These are phyloP conservation scores for Xylariales sp. DNA, from an alignment of 2,329 filamentous ascomycete genomes.

Conservation along the genomic window DNA sequence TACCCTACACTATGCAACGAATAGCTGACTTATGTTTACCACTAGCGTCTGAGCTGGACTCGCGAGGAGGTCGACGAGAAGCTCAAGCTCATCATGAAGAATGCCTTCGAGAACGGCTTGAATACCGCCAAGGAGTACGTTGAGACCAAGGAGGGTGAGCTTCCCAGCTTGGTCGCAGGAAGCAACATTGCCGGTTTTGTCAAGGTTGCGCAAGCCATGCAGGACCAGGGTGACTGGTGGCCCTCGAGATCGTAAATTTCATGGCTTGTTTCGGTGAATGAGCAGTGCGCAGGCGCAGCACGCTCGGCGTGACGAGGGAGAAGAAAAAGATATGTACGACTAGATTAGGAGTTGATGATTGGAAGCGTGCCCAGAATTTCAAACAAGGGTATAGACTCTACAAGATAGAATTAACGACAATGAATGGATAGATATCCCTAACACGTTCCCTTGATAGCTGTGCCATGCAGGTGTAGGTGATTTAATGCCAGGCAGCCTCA, in stretches of 20 bases:
- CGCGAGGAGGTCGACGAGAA: slow-evolving; percentile 84
- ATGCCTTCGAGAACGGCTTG: slow-evolving; percentile 85
- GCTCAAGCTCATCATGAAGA: slow-evolving; percentile 93
- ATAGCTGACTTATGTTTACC: background rate
- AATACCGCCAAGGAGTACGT: slow-evolving; percentile 88
- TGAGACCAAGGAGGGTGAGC: slow-evolving; percentile 70
- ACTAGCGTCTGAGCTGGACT: slow-evolving; percentile 74
- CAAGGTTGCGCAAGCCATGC: slow-evolving; percentile 94
- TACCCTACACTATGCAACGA: background rate
- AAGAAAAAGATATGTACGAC: background rate
- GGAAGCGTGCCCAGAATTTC: no score
- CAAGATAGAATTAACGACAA: no score
- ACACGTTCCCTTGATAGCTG: no score
- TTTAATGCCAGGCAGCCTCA: no score
- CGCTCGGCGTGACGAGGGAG: background rate
- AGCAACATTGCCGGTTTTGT: slow-evolving; percentile 97
- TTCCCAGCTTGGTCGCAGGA: slow-evolving; percentile 86
- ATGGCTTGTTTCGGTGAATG: no score
- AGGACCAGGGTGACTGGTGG: slow-evolving; percentile 96
- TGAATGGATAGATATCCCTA: no score
- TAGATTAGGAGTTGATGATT: no score
- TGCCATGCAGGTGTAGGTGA: no score
- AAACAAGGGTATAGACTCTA: no score
- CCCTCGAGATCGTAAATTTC: slow-evolving; percentile 2
- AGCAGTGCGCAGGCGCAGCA: background rate